phyloP scores from a whole-genome alignment of 2,329 filamentous ascomycete species.

The Pestalotiopsis sp. region DNA sequence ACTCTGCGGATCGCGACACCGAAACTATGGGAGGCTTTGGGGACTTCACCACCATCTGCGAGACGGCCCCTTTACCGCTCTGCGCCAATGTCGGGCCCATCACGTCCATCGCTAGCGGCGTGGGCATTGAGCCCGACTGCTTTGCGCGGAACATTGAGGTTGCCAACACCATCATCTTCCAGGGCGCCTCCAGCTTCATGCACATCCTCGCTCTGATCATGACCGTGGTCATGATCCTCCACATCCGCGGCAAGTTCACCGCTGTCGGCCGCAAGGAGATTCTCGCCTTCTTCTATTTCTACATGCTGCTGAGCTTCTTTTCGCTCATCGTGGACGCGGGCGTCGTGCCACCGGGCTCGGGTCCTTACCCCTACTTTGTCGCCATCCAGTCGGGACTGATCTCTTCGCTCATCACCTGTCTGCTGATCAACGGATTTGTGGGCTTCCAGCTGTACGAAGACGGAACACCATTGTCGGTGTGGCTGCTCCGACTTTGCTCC shows the following conservation, averaged over 20 bases:
- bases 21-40: conserved; percentile 77
- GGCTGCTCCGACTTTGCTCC: conserved; percentile 83
- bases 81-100: conserved; percentile 84
- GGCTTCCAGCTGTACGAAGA: conserved; percentile 99
- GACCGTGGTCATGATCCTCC: conserved; percentile 96
- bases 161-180: conserved; percentile 98
- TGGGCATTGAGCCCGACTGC: conserved; percentile 86
- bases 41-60: conserved; percentile 86
- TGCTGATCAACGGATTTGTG: conserved; percentile 97
- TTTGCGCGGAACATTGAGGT: conserved; percentile 94
- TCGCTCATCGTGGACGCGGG: conserved; percentile 92
- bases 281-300: conserved; percentile 95
- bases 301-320: conserved; percentile 85
- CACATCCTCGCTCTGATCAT: conserved; percentile 90
- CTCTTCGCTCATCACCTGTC: conserved; percentile 83
- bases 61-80: conserved; percentile 81
- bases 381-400: conserved; percentile 83
- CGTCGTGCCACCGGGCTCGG: conserved; percentile 82
- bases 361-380: conserved; percentile 87
- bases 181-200: conserved; percentile 87
- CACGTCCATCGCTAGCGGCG: conserved; percentile 66
- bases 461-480: conserved; percentile 89
- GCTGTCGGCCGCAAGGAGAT: conserved; percentile 80
- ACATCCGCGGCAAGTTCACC: conserved; percentile 96
- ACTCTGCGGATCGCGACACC: background rate